Percentiles rank a stretch among this genome's conserved stretches.
Conservation (phyloP, 1,284 basidiomycete genomes). For the Cystobasidium sp. region DNA sequence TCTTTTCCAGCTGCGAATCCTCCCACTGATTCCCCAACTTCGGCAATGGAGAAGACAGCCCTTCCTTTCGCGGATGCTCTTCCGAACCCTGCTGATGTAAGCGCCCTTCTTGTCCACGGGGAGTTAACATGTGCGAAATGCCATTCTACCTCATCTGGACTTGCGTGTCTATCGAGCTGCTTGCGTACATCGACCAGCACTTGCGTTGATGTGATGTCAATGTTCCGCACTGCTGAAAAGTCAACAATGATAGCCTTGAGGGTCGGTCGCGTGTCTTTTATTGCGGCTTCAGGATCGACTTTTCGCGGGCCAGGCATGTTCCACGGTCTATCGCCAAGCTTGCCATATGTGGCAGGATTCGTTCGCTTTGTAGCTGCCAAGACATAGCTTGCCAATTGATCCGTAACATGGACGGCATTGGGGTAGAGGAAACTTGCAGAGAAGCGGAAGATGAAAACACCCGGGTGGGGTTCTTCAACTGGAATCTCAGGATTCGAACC, state of each 20-base stretch:
- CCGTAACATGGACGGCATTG: constrained; percentile 64
- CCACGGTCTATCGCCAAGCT: constrained; percentile 81
- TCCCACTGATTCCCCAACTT: constrained; percentile 29
- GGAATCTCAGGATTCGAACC: constrained; percentile 73
- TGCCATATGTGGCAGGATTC: constrained; percentile 69
- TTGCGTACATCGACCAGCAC: constrained; percentile 84
- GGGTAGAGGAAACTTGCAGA: constrained; percentile 95
- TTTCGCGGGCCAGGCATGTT: constrained; percentile 73
- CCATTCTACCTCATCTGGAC: constrained; percentile 82
- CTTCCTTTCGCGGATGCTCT: constrained; percentile 22
- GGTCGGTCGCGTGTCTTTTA: constrained; percentile 64
- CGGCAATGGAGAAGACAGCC: constrained; percentile 40
- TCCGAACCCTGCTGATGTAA: constrained; percentile 44
- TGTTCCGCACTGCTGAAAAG: constrained; percentile 73
- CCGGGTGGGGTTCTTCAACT: constrained; percentile 78
- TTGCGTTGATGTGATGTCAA: constrained; percentile 88
- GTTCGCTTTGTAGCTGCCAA: constrained; percentile 70
- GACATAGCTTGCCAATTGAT: constrained; percentile 32
- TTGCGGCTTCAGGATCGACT: constrained; percentile 35
- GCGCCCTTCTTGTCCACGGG: constrained; percentile 77
- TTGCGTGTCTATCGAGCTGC: constrained; percentile 85
- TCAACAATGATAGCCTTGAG: constrained; percentile 89
- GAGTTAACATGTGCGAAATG: constrained; percentile 87
- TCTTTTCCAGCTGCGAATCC: constrained; percentile 14
- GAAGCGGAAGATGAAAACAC: constrained; percentile 88